These are phyloP conservation scores for Colletotrichum abscissum DNA, from an alignment of 2,329 filamentous ascomycete species.

Conservation along the genomic window DNA sequence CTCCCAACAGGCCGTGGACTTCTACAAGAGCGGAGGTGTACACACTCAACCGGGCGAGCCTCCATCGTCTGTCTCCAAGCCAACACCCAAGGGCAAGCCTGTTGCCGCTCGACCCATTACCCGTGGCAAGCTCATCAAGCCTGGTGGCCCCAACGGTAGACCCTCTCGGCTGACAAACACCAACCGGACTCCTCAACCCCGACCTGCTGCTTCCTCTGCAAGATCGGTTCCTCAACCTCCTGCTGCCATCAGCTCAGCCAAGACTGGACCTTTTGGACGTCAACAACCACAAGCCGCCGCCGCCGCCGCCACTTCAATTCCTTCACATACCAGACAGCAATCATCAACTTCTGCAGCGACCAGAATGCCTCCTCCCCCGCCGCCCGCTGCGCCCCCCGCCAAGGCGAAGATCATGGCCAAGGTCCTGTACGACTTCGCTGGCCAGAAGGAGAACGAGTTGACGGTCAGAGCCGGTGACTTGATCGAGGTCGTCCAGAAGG, in stretches of 20 bases:
- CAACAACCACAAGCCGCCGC: conserved; percentile 36
- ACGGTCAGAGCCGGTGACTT: conserved; percentile 83
- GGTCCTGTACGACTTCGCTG: conserved; percentile 91
- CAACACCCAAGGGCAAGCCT: conserved; percentile 88
- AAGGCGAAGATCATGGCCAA: conserved; percentile 83
- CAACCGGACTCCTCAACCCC: conserved; percentile 57
- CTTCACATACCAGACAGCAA: conserved; percentile 30
- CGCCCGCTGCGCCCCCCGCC: conserved; percentile 72
- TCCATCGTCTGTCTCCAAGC: conserved; percentile 82
- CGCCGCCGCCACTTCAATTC: conserved; percentile 30
- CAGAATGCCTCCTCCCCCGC: conserved; percentile 65
- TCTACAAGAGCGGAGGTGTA: conserved; percentile 93
- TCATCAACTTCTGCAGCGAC: conserved; percentile 40
- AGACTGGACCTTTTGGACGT: conserved; percentile 36
- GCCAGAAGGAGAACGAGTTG: conserved; percentile 87
- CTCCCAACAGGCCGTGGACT: conserved; percentile 78
- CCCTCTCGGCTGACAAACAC: conserved; percentile 75
- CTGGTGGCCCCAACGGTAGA: conserved; percentile 85
- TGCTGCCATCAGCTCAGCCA: conserved; percentile 43
- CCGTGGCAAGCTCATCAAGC: conserved; percentile 90
- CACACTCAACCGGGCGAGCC: conserved; percentile 89
- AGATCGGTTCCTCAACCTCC: conserved; percentile 45
- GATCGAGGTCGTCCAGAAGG: conserved; percentile 92
- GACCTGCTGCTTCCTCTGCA: conserved; percentile 49
- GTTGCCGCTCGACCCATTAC: conserved; percentile 91